phyloP scores from a whole-genome alignment of 352 stramenopile species.

The Pythium chondricola region DNA sequence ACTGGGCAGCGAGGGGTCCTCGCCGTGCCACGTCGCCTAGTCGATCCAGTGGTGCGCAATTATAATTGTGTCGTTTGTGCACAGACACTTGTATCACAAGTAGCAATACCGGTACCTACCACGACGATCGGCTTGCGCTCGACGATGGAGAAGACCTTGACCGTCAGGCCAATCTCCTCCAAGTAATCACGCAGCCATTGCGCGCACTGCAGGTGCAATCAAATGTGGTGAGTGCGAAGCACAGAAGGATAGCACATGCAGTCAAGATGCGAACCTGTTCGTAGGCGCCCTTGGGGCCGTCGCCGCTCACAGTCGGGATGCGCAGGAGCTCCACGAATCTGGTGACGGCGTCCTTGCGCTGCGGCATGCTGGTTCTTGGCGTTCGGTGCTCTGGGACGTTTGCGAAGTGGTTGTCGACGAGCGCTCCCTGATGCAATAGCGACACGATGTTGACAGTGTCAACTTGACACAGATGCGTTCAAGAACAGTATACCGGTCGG shows the following conservation, averaged over 20 bases:
- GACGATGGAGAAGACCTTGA: conserved; percentile 47
- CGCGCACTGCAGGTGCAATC: conserved; percentile 33
- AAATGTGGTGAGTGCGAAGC: too few species aligned
- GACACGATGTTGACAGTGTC: background rate
- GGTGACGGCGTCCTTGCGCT: conserved; percentile 29
- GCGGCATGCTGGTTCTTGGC: conserved; percentile 9
- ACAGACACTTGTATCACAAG: too few species aligned
- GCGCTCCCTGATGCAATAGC: conserved; percentile 6
- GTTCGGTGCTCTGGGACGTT: background rate
- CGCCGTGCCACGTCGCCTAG: conserved; percentile 79
- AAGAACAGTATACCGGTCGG: too few species aligned
- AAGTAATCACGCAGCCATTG: conserved; percentile 49
- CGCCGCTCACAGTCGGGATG: conserved; percentile 69
- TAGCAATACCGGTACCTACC: conserved; percentile 35
- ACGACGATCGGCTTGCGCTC: conserved; percentile 89
- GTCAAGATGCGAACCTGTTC: conserved; percentile 28
- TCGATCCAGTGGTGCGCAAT: too few species aligned
- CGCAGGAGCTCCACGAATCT: conserved; percentile 74
- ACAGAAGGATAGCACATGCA: background rate
- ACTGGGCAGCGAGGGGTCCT: conserved; percentile 73
- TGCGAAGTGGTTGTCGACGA: background rate
- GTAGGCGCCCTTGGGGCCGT: conserved; percentile 64
- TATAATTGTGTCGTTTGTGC: too few species aligned
- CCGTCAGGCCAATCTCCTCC: conserved; percentile 22
- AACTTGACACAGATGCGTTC: background rate